These are phyloP conservation scores for Buddleja alternifolia DNA, from an alignment of 257 asterid species.

Conservation along the genomic window DNA sequence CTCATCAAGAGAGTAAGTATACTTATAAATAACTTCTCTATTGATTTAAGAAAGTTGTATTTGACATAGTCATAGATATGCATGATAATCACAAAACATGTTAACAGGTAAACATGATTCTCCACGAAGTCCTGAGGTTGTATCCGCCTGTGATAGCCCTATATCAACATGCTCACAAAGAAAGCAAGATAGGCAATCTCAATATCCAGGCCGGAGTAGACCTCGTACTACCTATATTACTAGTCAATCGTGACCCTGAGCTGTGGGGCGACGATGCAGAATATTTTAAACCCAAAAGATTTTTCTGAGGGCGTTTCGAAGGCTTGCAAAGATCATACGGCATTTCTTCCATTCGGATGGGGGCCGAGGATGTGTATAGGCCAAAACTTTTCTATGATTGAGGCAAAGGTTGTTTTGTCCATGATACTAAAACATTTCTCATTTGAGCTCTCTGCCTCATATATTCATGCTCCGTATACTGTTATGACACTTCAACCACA, in stretches of 20 bases:
- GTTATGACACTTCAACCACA: slow-evolving; percentile 61
- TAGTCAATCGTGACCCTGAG: slow-evolving; percentile 47
- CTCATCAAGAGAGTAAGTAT: no score
- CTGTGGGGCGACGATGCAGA: slow-evolving; percentile 63
- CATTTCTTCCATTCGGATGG: slow-evolving; percentile 68
- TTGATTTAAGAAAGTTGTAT: no score
- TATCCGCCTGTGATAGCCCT: slow-evolving; percentile 55
- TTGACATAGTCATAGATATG: background rate
- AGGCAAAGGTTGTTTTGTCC: slow-evolving; percentile 52
- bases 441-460: slow-evolving; percentile 53
- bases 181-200: slow-evolving; percentile 44
- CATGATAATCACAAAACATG: background rate
- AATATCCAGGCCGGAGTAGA: slow-evolving; percentile 47
- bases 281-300: slow-evolving; percentile 57
- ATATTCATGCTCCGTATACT: slow-evolving; percentile 59
- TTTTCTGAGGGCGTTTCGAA: slow-evolving; percentile 48
- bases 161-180: slow-evolving; percentile 42
- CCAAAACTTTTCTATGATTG: slow-evolving; percentile 49
- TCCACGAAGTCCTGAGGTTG: slow-evolving; percentile 52
- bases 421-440: slow-evolving; percentile 49
- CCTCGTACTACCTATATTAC: slow-evolving; percentile 46
- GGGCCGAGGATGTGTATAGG: slow-evolving; percentile 62
- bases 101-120: slow-evolving; percentile 53
- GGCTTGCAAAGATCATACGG: slow-evolving; percentile 47
- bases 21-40: no score